Evolutionary conservation across 495 filamentous ascomycete species (phyloP), one percentile per base, ranked within the genome.

Genomic region (Mytilinidion resinicola): DNA sequence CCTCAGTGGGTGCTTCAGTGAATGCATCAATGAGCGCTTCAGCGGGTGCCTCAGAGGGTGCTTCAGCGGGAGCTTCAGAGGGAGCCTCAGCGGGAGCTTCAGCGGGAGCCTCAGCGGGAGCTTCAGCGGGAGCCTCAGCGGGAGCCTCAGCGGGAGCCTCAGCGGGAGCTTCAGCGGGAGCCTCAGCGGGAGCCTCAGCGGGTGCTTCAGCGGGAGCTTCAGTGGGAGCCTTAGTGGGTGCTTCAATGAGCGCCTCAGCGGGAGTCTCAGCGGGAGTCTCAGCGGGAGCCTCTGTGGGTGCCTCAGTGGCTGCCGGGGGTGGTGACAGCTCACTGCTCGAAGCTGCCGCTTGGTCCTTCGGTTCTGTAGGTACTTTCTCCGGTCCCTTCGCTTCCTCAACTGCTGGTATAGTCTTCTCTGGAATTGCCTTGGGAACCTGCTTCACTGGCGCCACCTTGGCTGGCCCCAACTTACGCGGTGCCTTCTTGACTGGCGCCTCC

Each of bases 121-220:
- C 70, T 57, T 77, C 78, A 52, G 68, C 70, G 3, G 71, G 62
- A 21, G 70, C 64, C 59, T 74, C 77, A 9, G 66, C 62, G 42
- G 71, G 60, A 44, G 25, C 25, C 2, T 30, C 25, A 30, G 6
- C 25, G 25, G 25, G 25, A 6, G 25, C 25, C 2, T 30, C 25
- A 30, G 6, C 25, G 20, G 46, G 14, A 20, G 19, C 44, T 25
- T 49, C 20, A 9, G 15, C 14, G 15, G 46, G 46, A 5, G 46
- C 17, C 21, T 49, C 57, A 17, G 74, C 67, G 20, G 74, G 65
- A 38, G 75, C 70, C 21, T 68, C 71, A 14, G 74, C 72, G 14
- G 46, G 7, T 49, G 42, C 42, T 20, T n/a, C 42, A 17, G 14
- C n/a, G 15, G 15, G 42, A 6, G 12, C 25, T 30, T 49, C 46